A percentile compares a stretch with the other conserved stretches of the same genome.
Conservation (phyloP, 2,329 filamentous ascomycete genomes). For the Talaromyces sp. region DNA sequence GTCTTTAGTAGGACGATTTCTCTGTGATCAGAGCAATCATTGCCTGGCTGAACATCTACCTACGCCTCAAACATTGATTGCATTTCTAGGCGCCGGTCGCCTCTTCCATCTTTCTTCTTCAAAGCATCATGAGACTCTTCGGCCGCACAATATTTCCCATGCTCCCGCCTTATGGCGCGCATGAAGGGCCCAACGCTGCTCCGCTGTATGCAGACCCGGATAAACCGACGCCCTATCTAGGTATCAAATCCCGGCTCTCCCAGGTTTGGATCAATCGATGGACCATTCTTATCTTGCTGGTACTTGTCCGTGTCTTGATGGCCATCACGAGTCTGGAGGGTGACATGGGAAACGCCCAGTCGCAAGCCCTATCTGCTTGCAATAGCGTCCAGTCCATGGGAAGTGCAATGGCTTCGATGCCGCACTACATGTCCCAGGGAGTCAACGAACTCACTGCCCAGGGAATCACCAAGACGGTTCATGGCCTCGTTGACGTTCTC, state of each 20-base stretch:
- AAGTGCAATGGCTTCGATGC: slow-evolving; percentile 96
- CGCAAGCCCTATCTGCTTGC: slow-evolving; percentile 81
- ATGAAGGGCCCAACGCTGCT: slow-evolving; percentile 42
- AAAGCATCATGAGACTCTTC: slow-evolving; percentile 9
- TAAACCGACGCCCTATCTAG: slow-evolving; percentile 83
- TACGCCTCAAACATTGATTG: background rate
- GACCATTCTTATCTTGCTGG: slow-evolving; percentile 82
- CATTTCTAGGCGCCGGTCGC: slow-evolving; percentile 7
- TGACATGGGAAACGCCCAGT: slow-evolving; percentile 69
- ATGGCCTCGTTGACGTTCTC: slow-evolving; percentile 72
- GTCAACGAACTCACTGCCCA: slow-evolving; percentile 80
- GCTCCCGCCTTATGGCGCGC: slow-evolving; percentile 36
- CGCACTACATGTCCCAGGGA: slow-evolving; percentile 83
- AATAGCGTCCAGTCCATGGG: slow-evolving; percentile 88
- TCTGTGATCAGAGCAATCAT: background rate
- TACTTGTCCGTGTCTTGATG: slow-evolving; percentile 75
- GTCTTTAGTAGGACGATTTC: background rate
- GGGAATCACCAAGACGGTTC: slow-evolving; percentile 73
- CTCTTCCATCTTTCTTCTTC: background rate
- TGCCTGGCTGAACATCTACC: background rate
- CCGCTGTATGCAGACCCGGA: slow-evolving; percentile 58
- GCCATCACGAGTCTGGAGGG: slow-evolving; percentile 66
- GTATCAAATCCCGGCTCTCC: slow-evolving; percentile 79
- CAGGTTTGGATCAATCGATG: slow-evolving; percentile 98
- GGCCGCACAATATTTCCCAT: slow-evolving; percentile 27